phyloP scores from a whole-genome alignment of 2,329 filamentous ascomycete species.

The Microcera coccophila region DNA sequence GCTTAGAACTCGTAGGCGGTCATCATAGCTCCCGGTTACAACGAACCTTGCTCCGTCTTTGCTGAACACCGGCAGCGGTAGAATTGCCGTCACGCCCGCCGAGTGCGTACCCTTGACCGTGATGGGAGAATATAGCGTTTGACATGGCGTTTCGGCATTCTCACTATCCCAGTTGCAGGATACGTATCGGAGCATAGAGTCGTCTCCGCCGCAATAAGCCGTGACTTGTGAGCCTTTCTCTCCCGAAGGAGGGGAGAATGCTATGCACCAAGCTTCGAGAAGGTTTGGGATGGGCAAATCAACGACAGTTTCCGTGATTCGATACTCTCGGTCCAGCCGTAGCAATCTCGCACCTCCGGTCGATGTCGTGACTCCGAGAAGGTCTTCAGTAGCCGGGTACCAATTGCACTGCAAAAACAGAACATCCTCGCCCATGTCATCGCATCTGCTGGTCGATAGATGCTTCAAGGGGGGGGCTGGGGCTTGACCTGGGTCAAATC shows the following conservation, averaged over 20 bases:
- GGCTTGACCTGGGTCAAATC: constrained; percentile 40
- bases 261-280: constrained; percentile 72
- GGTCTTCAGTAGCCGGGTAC: constrained; percentile 54
- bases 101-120: constrained; percentile 52
- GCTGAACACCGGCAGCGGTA: constrained; percentile 56
- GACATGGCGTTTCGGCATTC: constrained; percentile 8
- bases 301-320: constrained; percentile 28
- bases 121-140: constrained; percentile 25
- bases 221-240: constrained; percentile 31
- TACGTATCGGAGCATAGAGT: constrained; percentile 56
- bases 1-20: constrained; percentile 66
- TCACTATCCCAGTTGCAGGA: constrained; percentile 28
- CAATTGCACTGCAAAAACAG: constrained; percentile 72
- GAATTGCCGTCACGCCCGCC: constrained; percentile 84
- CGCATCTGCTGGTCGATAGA: constrained; percentile 43
- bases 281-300: constrained; percentile 46
- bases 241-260: constrained; percentile 43
- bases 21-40: constrained; percentile 89
- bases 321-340: constrained; percentile 41
- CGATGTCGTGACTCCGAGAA: constrained; percentile 69
- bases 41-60: constrained; percentile 53
- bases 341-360: constrained; percentile 60
- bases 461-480: constrained; percentile 35
- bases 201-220: constrained; percentile 71
- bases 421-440: constrained; percentile 51